Evolutionary conservation across 225 moss, liverwort and hornwort genomes (phyloP), one percentile per base, ranked within the genome.

Genomic region (Neckera pumila): DNA sequence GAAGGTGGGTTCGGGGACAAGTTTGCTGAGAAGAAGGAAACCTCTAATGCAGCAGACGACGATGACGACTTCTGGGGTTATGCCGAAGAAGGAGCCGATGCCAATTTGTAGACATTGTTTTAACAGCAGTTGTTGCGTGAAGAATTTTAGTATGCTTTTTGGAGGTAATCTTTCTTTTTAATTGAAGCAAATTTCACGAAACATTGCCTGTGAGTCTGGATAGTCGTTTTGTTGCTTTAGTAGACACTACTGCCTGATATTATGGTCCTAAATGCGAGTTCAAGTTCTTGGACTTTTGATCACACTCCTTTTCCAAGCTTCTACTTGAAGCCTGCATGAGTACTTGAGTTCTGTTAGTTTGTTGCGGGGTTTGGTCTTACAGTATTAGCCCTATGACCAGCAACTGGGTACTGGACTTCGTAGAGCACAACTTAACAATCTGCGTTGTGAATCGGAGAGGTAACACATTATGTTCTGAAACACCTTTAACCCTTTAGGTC

Each of bases 51-150:
- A 64, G 82, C 84, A 61, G 89, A 94, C 31, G 94, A 94, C 9
- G 94, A 94, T 70, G 93, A 93, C 73, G 94, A 94, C 79, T 94
- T 93, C 91, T 94, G 94, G 94, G 94, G 94, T 82, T 94, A 91
- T 53, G 94, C 93, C 3, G 94, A 94, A 83, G 94, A 94, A 86
- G 94, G 94, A 76, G 89, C 92, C 56, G 94, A 93, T 87, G 91
- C 40, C 69, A 89, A 89, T 54, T 63, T 94, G 88, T 94, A 92
- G 91, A 79, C 40, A 74, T 86, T 11, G 49, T 56, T 67, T 85
- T 84, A 12, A 85, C 38, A 76, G 47, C 72, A 83, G 74, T 26
- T 79, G 30, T 65, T 43, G 38, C 62, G 51, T 83, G 88, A 62
- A 82, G 73, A 83, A 66, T 80, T 71, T 70, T 86, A 86, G 57